phyloP scores from a whole-genome alignment of 306 rosid genomes.

The Morella rubra region DNA sequence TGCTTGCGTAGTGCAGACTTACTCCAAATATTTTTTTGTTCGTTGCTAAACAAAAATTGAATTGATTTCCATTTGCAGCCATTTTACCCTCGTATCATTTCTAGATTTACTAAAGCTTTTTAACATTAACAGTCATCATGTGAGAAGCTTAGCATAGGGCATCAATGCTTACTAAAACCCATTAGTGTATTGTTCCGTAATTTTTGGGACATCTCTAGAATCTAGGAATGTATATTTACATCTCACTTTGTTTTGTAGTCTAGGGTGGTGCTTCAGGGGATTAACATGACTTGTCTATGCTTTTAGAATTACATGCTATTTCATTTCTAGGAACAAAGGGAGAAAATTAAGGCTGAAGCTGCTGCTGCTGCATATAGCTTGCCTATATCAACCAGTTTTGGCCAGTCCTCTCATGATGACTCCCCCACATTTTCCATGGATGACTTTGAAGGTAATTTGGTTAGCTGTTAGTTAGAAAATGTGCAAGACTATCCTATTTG shows the following conservation, averaged over 20 bases:
- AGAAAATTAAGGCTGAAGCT: slow-evolving; percentile 83
- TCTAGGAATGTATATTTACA: not conserved
- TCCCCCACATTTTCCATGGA: slow-evolving; percentile 79
- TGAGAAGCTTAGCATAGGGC: not conserved
- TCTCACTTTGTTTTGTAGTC: not conserved
- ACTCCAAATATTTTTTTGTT: not conserved
- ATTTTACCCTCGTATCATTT: not conserved
- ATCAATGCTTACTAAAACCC: not conserved
- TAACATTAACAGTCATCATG: not conserved
- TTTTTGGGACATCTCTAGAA: not conserved
- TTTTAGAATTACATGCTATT: slow-evolving; percentile 25
- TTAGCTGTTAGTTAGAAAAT: slow-evolving; percentile 15
- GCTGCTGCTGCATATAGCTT: slow-evolving; percentile 44
- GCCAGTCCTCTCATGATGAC: slow-evolving; percentile 33
- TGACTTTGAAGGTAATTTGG: slow-evolving; percentile 82
- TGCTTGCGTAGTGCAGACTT: not conserved
- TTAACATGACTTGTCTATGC: slow-evolving; percentile 14
- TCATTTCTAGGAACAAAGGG: slow-evolving; percentile 63
- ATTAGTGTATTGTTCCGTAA: not conserved
- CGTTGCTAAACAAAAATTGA: not conserved
- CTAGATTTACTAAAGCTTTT: not conserved
- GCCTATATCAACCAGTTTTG: slow-evolving; percentile 40
- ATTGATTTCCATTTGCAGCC: not conserved
- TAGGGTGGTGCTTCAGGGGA: slow-evolving; percentile 1
- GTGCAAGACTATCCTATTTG: slow-evolving; percentile 12